Evolutionary conservation across 2,329 filamentous ascomycete species (phyloP), one percentile per base, ranked within the genome.

Genomic region (Penicillium sp.): DNA sequence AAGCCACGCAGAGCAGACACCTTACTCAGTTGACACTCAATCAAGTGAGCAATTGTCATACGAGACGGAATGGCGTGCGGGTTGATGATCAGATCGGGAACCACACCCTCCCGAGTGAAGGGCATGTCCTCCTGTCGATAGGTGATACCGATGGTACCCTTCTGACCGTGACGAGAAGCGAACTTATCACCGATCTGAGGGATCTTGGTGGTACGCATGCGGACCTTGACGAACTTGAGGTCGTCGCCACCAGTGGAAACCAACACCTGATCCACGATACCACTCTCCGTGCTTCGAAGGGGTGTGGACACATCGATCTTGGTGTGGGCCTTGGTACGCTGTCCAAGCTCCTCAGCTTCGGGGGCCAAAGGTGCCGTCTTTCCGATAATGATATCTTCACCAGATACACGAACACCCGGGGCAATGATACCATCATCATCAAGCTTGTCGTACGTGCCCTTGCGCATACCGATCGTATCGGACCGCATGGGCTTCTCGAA

Each of bases 21-120:
- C 69, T 98, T 98, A 68, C 89, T 95, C 46, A 98, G 80, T 59
- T 97, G 80, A 79, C 93, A 98, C 77, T 98, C 93, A 68, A 98
- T 95, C 81, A 98, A 90, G 78, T 98, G 93, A 61, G 93, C 93
- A 83, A 98, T 98, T 2, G 94, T 98, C 93, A 98, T 98, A 81
- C 93, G 93, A 45, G 93, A 98, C 0, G 93, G 93, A 80, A 98
- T 98, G 66, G 93, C 94, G 78, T 98, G 93, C 1, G 93, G 93
- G 71, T 98, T 98, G 77, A 98, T 97, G 70, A 98, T 96, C 54
- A 98, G 79, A 70, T 98, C 94, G 0, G 94, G 93, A 0, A 86
- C 86, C 43, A 98, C 80, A 61, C 94, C 93, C 67, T 97, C 89
- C 29, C 83, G 77, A 3, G 89, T 93, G 70, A 98, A 98, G 0